Base-by-base conservation (phyloP, 2,329 filamentous ascomycete species). In the Colletotrichum tropicicola region DNA sequence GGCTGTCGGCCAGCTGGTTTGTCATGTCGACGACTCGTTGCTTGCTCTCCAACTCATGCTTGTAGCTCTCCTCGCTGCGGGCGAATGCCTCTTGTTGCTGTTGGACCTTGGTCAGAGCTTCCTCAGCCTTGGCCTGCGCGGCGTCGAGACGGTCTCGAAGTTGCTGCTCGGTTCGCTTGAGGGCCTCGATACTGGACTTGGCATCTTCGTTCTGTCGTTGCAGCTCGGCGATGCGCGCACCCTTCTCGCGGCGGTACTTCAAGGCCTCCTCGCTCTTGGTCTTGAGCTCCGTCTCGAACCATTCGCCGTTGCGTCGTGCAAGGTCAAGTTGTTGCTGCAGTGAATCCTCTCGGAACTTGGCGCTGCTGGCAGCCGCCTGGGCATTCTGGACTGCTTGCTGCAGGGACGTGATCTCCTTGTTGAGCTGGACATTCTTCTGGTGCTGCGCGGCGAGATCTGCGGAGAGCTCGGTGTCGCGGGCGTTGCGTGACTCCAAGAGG, bases 161-260 rank as follows among this genome's bases (percentile, higher is more conserved):
- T 27, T 92, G 87, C 65, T 92, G 89, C 74, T 98, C 94, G 39
- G 89, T 92, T 39, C 92, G 90, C 73, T 91, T 91, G 21, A 97
- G 81, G 9, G 91, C 87, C 59, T 97, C 93, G 55, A 94, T 86
- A 30, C 87, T 91, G 19, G 92, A 90, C 68, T 87, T 90, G 45
- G 91, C 89, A 70, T 99, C 96, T 70, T 98, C 95, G 70, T 95
- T 92, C 66, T 92, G 88, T 56, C 94, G 92, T 77, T 98, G 92
- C 27, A 99, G 87, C 72, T 97, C 92, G 8, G 94, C 88, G 70
- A 98, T 93, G 39, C 92, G 91, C 2, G 93, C 91, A 68, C 92
- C 92, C 84, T 98, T 98, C 75, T 99, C 96, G 75, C 97, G 98
- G 68, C 96, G 89, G 78, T 92, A 95, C 73, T 94, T 97, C 69